phyloP scores from a whole-genome alignment of 2,329 filamentous ascomycete species.

The Sordariomycetes sp. region DNA sequence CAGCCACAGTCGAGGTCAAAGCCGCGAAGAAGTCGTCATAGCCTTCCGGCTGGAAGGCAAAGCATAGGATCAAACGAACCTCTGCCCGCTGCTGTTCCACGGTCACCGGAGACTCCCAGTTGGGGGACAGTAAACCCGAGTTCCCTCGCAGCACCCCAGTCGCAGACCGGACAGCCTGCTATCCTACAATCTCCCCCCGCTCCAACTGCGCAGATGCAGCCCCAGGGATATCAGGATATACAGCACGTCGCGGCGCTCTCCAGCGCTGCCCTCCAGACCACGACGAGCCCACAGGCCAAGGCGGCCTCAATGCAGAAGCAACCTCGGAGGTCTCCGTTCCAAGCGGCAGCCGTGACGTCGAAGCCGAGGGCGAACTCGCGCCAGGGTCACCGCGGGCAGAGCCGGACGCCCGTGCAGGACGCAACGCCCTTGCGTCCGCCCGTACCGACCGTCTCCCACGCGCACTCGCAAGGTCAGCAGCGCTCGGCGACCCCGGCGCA shows the following conservation, averaged over 20 bases:
- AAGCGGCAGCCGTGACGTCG: slow-evolving; percentile 10
- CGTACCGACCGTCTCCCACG: slow-evolving; percentile 3
- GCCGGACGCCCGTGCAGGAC: slow-evolving; percentile 13
- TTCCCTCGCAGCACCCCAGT: not conserved
- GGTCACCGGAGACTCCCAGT: not conserved
- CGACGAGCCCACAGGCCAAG: not conserved
- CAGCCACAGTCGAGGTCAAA: not conserved
- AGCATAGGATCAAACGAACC: not conserved
- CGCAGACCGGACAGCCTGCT: not conserved
- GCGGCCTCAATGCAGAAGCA: not conserved
- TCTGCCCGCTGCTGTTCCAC: not conserved
- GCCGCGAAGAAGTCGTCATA: not conserved
- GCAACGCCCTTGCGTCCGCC: slow-evolving; percentile 8
- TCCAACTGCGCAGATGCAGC: not conserved
- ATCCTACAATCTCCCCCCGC: not conserved
- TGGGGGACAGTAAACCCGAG: not conserved
- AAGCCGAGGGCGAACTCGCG: slow-evolving; percentile 19
- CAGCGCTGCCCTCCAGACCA: not conserved
- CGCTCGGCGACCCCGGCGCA: not conserved
- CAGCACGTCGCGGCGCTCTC: not conserved
- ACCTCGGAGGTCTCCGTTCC: slow-evolving; percentile 16
- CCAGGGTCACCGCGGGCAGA: slow-evolving; percentile 21
- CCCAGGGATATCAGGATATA: not conserved
- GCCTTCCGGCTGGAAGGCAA: not conserved
- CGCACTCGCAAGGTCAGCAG: not conserved